Conservation (phyloP, 768 basidiomycete species). For the Hericium erinaceus region DNA sequence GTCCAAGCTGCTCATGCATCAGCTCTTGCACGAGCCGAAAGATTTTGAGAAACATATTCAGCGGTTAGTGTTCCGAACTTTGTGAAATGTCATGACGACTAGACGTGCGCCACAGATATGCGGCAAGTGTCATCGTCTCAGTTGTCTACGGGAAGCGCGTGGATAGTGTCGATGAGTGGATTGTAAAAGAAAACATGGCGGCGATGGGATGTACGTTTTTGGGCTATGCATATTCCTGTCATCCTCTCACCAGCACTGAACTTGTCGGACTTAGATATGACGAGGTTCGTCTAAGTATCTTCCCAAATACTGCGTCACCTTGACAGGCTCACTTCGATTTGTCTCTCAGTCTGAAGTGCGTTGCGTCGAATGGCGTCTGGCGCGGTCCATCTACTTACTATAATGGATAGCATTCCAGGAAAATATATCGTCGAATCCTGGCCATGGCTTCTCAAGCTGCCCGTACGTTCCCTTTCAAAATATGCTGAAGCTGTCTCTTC, state of each 20-base stretch:
- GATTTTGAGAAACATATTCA: slow-evolving; percentile 33
- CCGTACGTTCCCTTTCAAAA: slow-evolving; percentile 19
- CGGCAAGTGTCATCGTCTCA: slow-evolving; percentile 36
- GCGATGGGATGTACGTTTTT: slow-evolving; percentile 31
- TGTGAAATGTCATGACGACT: not conserved
- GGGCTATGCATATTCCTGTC: not conserved
- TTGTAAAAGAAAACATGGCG: slow-evolving; percentile 37
- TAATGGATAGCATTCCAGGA: slow-evolving; percentile 30
- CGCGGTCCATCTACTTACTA: not conserved
- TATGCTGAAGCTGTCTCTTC: not conserved
- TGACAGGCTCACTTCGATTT: too few relatives aligned
- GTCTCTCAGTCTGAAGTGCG: too few relatives aligned
- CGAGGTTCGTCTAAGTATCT: too few relatives aligned
- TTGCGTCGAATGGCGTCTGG: too few relatives aligned
- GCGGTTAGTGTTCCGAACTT: slow-evolving; percentile 17
- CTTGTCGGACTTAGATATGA: too few relatives aligned
- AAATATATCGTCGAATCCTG: slow-evolving; percentile 40
- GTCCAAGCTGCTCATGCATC: slow-evolving; percentile 33
- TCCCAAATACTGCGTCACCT: too few relatives aligned
- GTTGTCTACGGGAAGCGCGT: slow-evolving; percentile 36
- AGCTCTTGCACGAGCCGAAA: slow-evolving; percentile 31
- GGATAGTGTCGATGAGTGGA: slow-evolving; percentile 36
- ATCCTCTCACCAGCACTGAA: not conserved
- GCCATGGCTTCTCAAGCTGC: slow-evolving; percentile 38
- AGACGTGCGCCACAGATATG: slow-evolving; percentile 24